Base-by-base conservation (phyloP, 1,284 basidiomycete genomes). In the Trichosporon faecale region DNA sequence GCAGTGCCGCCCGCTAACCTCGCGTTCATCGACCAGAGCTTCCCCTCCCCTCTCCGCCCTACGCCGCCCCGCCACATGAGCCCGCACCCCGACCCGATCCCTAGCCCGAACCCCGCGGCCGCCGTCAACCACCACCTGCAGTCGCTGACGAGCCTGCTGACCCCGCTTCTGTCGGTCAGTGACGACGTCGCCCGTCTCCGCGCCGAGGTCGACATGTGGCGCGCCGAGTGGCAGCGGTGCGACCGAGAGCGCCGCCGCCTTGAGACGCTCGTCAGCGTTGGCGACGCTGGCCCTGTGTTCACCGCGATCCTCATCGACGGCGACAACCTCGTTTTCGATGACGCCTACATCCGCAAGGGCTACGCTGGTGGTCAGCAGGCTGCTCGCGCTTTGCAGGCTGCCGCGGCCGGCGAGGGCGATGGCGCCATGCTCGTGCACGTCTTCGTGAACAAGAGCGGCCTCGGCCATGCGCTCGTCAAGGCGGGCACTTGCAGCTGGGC, bases 301-400 rank as follows among this genome's bases (percentile, higher is more conserved):
- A 75, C 77, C 0, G 78, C 73, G 2, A 75, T 82, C 7, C 70
- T 83, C 3, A 73, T 83, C 6, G 81, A 83, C 60, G 80, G 80
- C 2, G 80, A 83, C 65, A 76, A 77, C 7, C 68, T 79, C 6
- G 79, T 82, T 77, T 79, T 81, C 74, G 72, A 76, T 68, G 74
- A 79, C 64, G 61, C 63, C 8, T 70, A 71, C 46, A 69, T 78
- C 9, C 73, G 76, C 67, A 69, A 74, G 61, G 81, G 80, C 4
- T 78, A 72, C 31, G 64, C 70, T 12, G 81, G 82, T 12, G 82
- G 82, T 18, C 76, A 77, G 61, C 69, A 69, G 12, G 82, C 82
- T 0, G 81, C 78, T 3, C 75, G 76, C 16, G 70, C 72, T 18
- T 73, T 81, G 5, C 73, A 77, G 8, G 70, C 75, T 0, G 74